Base-by-base conservation (phyloP, 495 filamentous ascomycete species). In the Penicilliopsis zonata region DNA sequence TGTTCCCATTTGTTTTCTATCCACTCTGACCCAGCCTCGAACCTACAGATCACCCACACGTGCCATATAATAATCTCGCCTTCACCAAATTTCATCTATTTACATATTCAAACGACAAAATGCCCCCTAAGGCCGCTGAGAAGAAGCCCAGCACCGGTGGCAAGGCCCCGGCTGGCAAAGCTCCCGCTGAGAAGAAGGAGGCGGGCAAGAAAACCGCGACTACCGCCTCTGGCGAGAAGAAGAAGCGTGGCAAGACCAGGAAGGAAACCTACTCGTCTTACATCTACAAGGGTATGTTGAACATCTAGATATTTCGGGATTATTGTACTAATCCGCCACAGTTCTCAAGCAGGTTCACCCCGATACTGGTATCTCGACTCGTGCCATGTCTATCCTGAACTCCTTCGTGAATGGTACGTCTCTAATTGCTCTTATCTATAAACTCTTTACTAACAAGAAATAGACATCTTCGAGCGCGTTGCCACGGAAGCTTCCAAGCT, bases 211-310 rank as follows among this genome's bases (percentile, higher is more conserved):
- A 95, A 80, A 94, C 90, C 25, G 52, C 67, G 28, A 63, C 75
- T 47, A 85, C 90, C 22, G 75, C 86, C 23, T 69, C 84, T 53
- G 90, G 88, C 39, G 90, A 96, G 38, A 96, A 98, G 86, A 98
- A 96, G 83, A 98, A 98, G 86, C 85, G 92, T 50, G 93, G 85
- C 74, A 98, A 98, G 88, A 81, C 90, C 47, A 80, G 90, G 65
- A 95, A 95, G 82, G 90, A 98, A 77, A 98, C 90, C 33, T 98
- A 98, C 71, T 93, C 84, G 45, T 90, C 82, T 26, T 98, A 98
- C 79, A 98, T 98, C 73, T 98, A 98, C 80, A 98, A 98, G 74
- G 90, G 90, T 94, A 63, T 14, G 13, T 30, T 35, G 30, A 43
- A 42, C 27, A 22, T 23, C 21, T 17, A 5, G 28, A 15, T 8